Conservation (phyloP, 495 filamentous ascomycete genomes). For the Talaromyces stipitatus region DNA sequence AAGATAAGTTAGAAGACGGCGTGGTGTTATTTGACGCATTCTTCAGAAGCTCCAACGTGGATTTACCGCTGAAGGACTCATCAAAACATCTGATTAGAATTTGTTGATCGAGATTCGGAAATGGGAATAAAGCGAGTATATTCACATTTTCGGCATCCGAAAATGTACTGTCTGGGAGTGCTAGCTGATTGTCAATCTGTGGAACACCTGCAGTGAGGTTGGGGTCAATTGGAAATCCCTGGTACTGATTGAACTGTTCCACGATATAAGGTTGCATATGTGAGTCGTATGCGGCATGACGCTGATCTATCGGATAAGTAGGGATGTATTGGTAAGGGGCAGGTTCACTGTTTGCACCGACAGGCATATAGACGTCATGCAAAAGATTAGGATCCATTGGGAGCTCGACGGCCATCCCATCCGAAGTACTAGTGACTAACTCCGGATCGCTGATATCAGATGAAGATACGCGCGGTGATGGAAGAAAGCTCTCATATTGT, state of each 20-base stretch:
- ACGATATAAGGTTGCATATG: not conserved
- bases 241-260: not conserved
- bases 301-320: not conserved
- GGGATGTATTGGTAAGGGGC: not conserved
- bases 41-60: not conserved
- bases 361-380: not conserved
- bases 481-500: constrained; percentile 6
- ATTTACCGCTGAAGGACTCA: not conserved
- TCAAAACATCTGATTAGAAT: not conserved
- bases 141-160: not conserved
- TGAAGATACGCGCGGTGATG: constrained; percentile 6
- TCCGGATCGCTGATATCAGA: constrained; percentile 7
- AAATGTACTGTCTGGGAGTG: not conserved
- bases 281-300: not conserved
- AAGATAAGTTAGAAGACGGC: not conserved
- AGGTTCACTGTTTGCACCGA: not conserved
- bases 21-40: not conserved
- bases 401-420: not conserved
- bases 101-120: not conserved
- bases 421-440: not conserved
- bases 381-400: not conserved
- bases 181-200: not conserved
- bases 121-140: constrained; percentile 1
- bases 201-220: not conserved
- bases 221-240: constrained; percentile 4